phyloP scores from a whole-genome alignment of 768 basidiomycete species.

The Termitomyces sp. region DNA sequence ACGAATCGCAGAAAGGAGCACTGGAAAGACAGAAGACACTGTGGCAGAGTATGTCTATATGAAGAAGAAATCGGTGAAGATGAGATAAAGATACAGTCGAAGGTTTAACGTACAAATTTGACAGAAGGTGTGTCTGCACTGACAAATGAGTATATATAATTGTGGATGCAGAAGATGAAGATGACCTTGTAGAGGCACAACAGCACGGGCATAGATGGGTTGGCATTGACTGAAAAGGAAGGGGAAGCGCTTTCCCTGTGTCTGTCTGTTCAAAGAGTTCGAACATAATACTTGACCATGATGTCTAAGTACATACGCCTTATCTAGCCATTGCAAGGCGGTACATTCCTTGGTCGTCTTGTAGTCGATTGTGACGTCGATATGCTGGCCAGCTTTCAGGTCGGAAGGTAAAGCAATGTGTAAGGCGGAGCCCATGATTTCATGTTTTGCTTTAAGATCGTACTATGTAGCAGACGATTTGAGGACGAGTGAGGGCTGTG shows the following conservation, averaged over 20 bases:
- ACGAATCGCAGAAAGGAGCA: constrained; percentile 80
- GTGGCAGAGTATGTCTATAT: constrained; percentile 76
- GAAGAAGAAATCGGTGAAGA: neutral
- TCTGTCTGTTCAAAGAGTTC: constrained; percentile 43
- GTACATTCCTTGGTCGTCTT: constrained; percentile 68
- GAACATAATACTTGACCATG: neutral
- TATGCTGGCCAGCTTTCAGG: constrained; percentile 35
- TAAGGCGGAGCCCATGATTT: constrained; percentile 76
- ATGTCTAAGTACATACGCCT: constrained; percentile 46
- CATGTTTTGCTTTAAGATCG: constrained; percentile 50
- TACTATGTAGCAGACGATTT: constrained; percentile 34
- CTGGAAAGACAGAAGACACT: constrained; percentile 76
- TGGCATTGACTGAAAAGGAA: constrained; percentile 94
- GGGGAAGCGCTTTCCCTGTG: constrained; percentile 78
- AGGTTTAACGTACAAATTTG: constrained; percentile 55
- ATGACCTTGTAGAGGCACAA: constrained; percentile 75
- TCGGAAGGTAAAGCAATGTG: constrained; percentile 47
- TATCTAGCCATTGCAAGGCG: constrained; percentile 85
- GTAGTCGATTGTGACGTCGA: constrained; percentile 61
- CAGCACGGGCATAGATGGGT: constrained; percentile 80
- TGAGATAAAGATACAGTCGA: neutral
- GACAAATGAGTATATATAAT: neutral
- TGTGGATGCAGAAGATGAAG: neutral
- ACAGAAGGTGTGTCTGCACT: constrained; percentile 75
- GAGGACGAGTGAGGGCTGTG: neutral